phyloP scores from a whole-genome alignment of 768 basidiomycete genomes.

The Panus rudis region DNA sequence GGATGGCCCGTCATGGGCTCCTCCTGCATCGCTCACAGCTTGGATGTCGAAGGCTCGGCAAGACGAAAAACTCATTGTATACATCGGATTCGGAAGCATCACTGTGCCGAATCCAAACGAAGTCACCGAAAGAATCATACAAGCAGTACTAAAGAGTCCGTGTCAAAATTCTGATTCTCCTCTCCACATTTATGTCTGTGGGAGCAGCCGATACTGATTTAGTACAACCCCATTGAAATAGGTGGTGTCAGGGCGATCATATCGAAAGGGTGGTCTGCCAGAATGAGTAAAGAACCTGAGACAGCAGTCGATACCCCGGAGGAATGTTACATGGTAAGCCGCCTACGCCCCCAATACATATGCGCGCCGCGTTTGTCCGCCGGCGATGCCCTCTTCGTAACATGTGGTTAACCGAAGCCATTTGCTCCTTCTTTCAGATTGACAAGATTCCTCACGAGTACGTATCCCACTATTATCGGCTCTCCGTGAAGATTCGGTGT shows the following conservation, averaged over 20 bases:
- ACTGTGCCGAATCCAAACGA: conserved; percentile 53
- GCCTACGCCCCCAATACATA: no score
- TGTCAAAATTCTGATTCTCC: no score
- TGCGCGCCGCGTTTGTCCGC: no score
- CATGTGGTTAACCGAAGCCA: no score
- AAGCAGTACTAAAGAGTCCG: conserved; percentile 54
- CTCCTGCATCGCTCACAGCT: conserved; percentile 39
- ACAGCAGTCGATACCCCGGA: conserved; percentile 41
- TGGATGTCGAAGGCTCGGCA: conserved; percentile 51
- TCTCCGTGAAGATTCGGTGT: neutral
- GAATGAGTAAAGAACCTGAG: conserved; percentile 42
- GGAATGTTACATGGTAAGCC: conserved; percentile 39
- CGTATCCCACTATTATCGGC: conserved; percentile 12
- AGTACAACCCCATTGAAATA: conserved; percentile 14
- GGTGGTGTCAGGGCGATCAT: conserved; percentile 62
- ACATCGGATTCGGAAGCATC: conserved; percentile 68
- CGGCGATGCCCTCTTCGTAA: no score
- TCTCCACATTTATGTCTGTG: neutral
- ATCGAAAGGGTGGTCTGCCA: conserved; percentile 59
- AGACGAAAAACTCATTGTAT: conserved; percentile 56
- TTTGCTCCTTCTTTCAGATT: conserved; percentile 26
- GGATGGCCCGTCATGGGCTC: conserved; percentile 45
- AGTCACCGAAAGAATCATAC: conserved; percentile 48
- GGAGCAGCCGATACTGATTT: neutral
- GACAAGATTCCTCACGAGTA: conserved; percentile 62